These are phyloP conservation scores for Aquanectria penicillioides DNA, from an alignment of 2,329 filamentous ascomycete species.

Conservation along the genomic window DNA sequence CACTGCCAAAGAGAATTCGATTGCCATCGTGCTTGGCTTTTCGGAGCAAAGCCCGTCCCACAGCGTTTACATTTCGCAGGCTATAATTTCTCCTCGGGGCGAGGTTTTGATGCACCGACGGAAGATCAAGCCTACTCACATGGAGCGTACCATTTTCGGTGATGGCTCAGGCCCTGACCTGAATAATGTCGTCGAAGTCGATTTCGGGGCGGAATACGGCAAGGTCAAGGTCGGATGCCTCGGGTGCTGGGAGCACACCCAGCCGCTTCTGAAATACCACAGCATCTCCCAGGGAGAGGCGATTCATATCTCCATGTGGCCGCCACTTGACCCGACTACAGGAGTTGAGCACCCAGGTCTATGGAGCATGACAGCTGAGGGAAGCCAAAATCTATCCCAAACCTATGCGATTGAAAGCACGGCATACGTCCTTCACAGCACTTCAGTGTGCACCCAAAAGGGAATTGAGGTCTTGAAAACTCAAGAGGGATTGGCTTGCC, in stretches of 20 bases:
- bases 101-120: conserved; percentile 52
- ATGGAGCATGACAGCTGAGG: conserved; percentile 46
- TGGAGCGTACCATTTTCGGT: conserved; percentile 62
- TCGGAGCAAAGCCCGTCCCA: conserved; percentile 48
- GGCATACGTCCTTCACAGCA: conserved; percentile 59
- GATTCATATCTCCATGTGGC: conserved; percentile 62
- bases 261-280: conserved; percentile 61
- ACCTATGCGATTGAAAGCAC: conserved; percentile 67
- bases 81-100: conserved; percentile 54
- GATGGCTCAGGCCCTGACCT: conserved; percentile 54
- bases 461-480: conserved; percentile 56
- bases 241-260: conserved; percentile 62
- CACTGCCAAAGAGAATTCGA: conserved; percentile 46
- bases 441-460: conserved; percentile 48
- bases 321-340: conserved; percentile 39
- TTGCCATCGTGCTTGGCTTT: conserved; percentile 57
- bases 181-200: conserved; percentile 50
- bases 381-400: conserved; percentile 57
- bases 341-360: conserved; percentile 34
- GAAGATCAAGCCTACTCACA: conserved; percentile 64
- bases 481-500: conserved; percentile 43
- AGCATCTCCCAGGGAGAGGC: conserved; percentile 54
- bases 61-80: conserved; percentile 57
- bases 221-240: conserved; percentile 53
- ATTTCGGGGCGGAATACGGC: conserved; percentile 45